Conservation (phyloP, 139 green algal species). For the Volvox reticuliferus region DNA sequence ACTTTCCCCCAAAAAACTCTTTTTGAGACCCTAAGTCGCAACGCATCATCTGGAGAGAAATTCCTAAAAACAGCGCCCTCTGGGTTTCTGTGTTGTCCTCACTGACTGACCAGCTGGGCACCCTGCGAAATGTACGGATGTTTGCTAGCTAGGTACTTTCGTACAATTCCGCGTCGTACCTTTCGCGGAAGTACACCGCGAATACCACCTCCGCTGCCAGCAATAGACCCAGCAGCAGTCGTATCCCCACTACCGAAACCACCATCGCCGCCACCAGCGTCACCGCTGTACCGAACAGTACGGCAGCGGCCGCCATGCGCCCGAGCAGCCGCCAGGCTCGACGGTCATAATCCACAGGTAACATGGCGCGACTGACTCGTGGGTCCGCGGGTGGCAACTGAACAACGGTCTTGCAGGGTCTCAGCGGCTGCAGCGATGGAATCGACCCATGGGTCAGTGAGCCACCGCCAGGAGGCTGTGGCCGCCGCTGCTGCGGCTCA, state of each 20-base stretch:
- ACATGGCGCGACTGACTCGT: slow-evolving; percentile 1
- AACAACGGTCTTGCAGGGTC: background rate
- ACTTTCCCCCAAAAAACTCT: too few species aligned
- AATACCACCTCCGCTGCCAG: slow-evolving; percentile 7
- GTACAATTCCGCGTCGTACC: background rate
- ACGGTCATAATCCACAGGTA: slow-evolving; percentile 20
- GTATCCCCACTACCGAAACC: background rate
- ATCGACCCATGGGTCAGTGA: background rate
- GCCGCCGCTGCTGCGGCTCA: too few species aligned
- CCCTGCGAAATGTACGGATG: too few species aligned
- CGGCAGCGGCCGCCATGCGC: background rate
- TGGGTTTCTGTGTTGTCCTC: too few species aligned
- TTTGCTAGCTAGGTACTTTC: too few species aligned
- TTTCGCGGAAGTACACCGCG: background rate
- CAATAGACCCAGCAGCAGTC: background rate
- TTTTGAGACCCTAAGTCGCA: too few species aligned
- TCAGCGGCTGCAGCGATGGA: background rate
- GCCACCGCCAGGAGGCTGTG: too few species aligned
- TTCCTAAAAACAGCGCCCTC: too few species aligned
- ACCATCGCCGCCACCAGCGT: background rate
- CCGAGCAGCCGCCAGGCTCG: background rate
- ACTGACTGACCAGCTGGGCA: too few species aligned
- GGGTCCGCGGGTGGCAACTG: slow-evolving; percentile 22
- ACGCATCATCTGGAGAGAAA: too few species aligned
- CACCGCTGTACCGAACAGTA: background rate